Evolutionary conservation across 495 filamentous ascomycete species (phyloP), one percentile per base, ranked within the genome.

Genomic region (Lentithecium fluviatile): DNA sequence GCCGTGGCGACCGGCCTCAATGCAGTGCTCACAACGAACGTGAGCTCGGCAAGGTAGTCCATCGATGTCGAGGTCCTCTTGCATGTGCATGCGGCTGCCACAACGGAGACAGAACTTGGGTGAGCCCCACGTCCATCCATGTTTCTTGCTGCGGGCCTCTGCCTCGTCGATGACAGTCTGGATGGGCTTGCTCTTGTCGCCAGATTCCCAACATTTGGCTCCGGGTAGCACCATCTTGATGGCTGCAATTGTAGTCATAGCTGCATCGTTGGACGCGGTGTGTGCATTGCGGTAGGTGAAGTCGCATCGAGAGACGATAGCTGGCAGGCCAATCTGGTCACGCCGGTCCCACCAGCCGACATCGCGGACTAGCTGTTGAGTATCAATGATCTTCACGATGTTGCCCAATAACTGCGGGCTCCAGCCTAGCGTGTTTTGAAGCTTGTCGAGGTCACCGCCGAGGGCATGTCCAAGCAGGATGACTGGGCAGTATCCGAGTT

Each of bases 381-480:
- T 60, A 26, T 60, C 57, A 20, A 60, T 26, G 6, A 32, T 45
- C 12, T 20, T 32, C 2, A 60, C 57, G 10, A 60, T 36, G 15
- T n/a, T 52, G 5, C 38, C 57, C 8, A 60, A 20, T 12, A 11
- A 8, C 3, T 8, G 15, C 17, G 21, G 10, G 15, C 13, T 32
- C 12, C 52, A 53, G n/a, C 26, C 25, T 3, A 52, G 8, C 1
- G 46, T 15, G 8, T 53, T 15, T 17, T 20, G 4, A 3, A 60
- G 57, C 47, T 29, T 60, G 13, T 26, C 3, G 11, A 46, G 12
- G 23, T 60, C 57, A 23, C 42, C 42, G 8, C 26, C 8, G 29
- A 60, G 12, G 6, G 57, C 57, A 23, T 60, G 57, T 6, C 57
- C 57, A 2, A 60, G 24, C 11, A 60, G 52, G 5, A 60, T 25